phyloP scores from a whole-genome alignment of 2,329 filamentous ascomycete genomes.

The Ceratocystis ficicola region DNA sequence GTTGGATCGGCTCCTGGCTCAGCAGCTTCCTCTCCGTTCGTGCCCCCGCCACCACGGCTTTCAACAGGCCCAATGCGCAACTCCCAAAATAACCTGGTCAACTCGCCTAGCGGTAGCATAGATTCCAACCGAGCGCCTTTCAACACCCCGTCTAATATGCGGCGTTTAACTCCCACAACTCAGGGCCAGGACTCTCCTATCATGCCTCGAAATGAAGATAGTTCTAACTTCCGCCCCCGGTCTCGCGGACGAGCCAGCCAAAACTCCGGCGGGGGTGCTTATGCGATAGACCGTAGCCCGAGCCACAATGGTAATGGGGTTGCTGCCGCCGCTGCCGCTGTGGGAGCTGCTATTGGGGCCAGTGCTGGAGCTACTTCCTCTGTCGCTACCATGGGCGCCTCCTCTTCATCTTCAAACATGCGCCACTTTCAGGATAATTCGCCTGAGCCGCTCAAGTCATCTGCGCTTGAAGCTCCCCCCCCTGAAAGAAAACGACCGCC shows the following conservation, averaged over 20 bases:
- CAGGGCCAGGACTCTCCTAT: slow-evolving; percentile 45
- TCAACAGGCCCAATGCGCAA: slow-evolving; percentile 27
- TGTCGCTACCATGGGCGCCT: neutral
- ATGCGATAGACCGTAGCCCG: neutral
- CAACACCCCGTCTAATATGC: slow-evolving; percentile 33
- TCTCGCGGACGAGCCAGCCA: slow-evolving; percentile 39
- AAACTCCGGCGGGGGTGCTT: slow-evolving; percentile 29
- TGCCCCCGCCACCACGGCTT: slow-evolving; percentile 33
- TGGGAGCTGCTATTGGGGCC: neutral
- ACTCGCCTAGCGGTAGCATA: slow-evolving; percentile 41
- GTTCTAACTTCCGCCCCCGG: slow-evolving; percentile 38
- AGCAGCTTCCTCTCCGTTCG: slow-evolving; percentile 26
- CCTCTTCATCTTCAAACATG: neutral
- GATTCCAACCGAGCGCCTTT: slow-evolving; percentile 37
- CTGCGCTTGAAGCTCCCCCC: slow-evolving; percentile 34
- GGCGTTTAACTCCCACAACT: slow-evolving; percentile 40
- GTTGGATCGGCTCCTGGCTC: slow-evolving; percentile 19
- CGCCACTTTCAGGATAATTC: slow-evolving; percentile 19
- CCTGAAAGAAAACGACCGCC: slow-evolving; percentile 55
- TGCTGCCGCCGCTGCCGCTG: slow-evolving; percentile 5
- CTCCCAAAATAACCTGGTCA: slow-evolving; percentile 24
- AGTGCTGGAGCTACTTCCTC: slow-evolving; percentile 7
- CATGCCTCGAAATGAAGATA: slow-evolving; percentile 39
- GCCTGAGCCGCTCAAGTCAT: slow-evolving; percentile 23
- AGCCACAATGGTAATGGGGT: slow-evolving; percentile 26